Evolutionary conservation across 164 flowering plant species (phyloP), one percentile per base, ranked within the genome.

Genomic region (Macadamia tetraphylla): DNA sequence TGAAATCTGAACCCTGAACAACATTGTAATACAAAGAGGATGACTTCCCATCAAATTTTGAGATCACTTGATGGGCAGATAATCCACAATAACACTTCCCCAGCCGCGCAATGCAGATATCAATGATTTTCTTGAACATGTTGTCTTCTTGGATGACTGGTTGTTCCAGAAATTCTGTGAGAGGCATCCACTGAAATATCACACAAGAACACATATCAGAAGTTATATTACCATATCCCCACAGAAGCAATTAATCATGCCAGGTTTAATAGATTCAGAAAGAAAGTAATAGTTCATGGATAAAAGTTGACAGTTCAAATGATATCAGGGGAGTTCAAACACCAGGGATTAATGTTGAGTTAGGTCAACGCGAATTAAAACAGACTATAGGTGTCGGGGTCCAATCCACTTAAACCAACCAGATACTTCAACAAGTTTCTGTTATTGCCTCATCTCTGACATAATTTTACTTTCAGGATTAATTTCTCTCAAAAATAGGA

Each of bases 151-250:
- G 76, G 68, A 85, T 77, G 3, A 75, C 60, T 15, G 90, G 90
- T 58, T 91, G 98, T 76, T 81, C 83, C 14, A 85, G 80, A 74
- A 91, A 89, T 63, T 93, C 94, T 57, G 23, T 78, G 1, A 93
- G 75, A n/a, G 96, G 91, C 97, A 91, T 91, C 98, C 98, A 93
- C 98, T 91, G 84, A 64, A 70, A 15, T 13, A 62, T 44, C 40
- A 74, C 14, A 67, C 31, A 44, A 43, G 57, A 23, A 40, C 40
- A 46, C 29, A 30, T 11, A 35, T 51, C 18, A 18, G 57, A 29
- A 30, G 31, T 57, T 40, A 23, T 32, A 40, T 56, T 29, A 11
- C 17, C 13, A 0, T 46, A 46, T 23, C 23, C 23, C 23, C 23
- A 61, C 2, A 31, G 43, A n/a, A 61, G 30, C 1, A 17, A 29